Conservation (phyloP, 2,329 filamentous ascomycete genomes). For the Fusarium annulatum region DNA sequence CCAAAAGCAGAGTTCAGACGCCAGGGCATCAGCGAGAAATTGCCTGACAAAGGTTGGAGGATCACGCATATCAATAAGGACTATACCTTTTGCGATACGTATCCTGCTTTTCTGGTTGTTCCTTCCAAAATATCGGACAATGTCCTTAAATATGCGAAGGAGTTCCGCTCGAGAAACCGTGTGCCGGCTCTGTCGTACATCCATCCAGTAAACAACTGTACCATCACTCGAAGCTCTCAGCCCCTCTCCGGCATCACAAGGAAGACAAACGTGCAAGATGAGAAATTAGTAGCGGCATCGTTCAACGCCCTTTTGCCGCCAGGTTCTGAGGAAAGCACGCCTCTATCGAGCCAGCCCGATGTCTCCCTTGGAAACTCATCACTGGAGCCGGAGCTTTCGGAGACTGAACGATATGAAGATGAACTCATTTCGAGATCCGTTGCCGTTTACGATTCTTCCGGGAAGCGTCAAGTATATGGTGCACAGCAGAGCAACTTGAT, state of each 20-base stretch:
- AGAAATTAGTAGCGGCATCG: constrained; percentile 91
- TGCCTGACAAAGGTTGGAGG: constrained; percentile 84
- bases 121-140: constrained; percentile 95
- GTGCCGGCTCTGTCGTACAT: constrained; percentile 93
- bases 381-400: constrained; percentile 63
- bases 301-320: constrained; percentile 66
- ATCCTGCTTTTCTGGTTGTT: constrained; percentile 86
- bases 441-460: constrained; percentile 65
- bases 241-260: constrained; percentile 86
- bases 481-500: constrained; percentile 95
- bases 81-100: constrained; percentile 92
- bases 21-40: constrained; percentile 86
- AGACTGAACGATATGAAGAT: constrained; percentile 75
- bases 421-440: constrained; percentile 64
- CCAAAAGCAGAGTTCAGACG: constrained; percentile 85
- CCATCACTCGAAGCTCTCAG: constrained; percentile 94
- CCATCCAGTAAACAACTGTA: constrained; percentile 97
- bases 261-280: constrained; percentile 94
- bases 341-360: constrained; percentile 62
- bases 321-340: constrained; percentile 50
- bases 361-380: constrained; percentile 49
- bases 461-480: constrained; percentile 79
- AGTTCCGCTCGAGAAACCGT: constrained; percentile 87
- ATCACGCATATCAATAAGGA: constrained; percentile 90
- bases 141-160: constrained; percentile 90